Percentiles rank a stretch among this genome's conserved stretches.
phyloP scores from a whole-genome alignment of 1,284 basidiomycete genomes.

The Pseudozyma pruni region DNA sequence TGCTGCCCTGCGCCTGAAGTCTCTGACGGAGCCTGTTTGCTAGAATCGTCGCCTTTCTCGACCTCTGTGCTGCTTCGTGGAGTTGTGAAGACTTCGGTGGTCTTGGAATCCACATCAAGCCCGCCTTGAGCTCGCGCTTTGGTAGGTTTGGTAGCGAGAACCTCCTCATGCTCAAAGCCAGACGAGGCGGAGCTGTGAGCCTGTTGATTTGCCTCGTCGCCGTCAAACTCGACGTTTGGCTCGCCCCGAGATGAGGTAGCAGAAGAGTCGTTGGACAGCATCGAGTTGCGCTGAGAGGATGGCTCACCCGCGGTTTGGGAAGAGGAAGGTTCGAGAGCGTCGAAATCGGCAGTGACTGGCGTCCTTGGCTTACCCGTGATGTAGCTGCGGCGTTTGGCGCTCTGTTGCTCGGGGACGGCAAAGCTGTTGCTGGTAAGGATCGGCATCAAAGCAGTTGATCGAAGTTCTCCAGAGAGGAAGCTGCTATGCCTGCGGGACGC shows the following conservation, averaged over 20 bases:
- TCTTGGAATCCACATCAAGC: neutral
- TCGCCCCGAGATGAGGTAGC: constrained; percentile 27
- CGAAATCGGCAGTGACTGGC: neutral
- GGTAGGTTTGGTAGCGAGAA: neutral
- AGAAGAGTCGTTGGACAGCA: constrained; percentile 40
- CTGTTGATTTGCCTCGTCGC: constrained; percentile 20
- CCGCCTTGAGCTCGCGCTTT: neutral
- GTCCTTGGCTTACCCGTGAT: constrained; percentile 1
- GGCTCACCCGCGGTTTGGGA: neutral
- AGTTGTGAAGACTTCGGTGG: constrained; percentile 22
- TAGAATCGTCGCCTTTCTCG: neutral
- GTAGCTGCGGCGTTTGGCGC: constrained; percentile 11
- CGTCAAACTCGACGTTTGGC: constrained; percentile 34
- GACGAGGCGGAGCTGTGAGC: constrained; percentile 40
- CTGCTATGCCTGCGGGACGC: constrained; percentile 47
- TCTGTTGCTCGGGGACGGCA: neutral
- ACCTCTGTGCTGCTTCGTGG: constrained; percentile 30
- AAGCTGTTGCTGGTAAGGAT: constrained; percentile 39
- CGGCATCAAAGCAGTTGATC: constrained; percentile 25
- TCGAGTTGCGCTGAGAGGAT: constrained; percentile 29
- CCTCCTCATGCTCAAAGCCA: constrained; percentile 23
- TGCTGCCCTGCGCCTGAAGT: neutral
- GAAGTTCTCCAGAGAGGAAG: constrained; percentile 32
- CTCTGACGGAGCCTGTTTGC: neutral
- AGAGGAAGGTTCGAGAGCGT: constrained; percentile 1